Conservation (phyloP, 345 rosid genomes). For the Gossypium turneri region DNA sequence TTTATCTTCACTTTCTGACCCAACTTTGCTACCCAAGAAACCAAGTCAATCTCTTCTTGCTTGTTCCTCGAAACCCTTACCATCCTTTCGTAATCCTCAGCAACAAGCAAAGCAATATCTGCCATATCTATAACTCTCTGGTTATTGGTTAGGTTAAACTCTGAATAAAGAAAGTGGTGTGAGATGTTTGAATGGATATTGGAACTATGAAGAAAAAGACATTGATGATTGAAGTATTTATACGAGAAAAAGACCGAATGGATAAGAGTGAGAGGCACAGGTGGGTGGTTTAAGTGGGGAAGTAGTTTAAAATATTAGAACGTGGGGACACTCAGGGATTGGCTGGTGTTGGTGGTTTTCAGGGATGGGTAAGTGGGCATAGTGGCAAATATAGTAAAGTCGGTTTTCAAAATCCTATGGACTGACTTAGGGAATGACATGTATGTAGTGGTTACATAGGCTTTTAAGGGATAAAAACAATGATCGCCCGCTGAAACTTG, state of each 20-base stretch:
- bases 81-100: constrained; percentile 58
- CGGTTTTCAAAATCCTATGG: background rate
- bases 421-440: background rate
- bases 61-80: constrained; percentile 25
- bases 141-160: too few relatives aligned
- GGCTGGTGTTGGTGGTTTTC: background rate
- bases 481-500: background rate
- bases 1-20: constrained; percentile 16
- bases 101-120: constrained; percentile 60
- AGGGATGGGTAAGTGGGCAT: background rate
- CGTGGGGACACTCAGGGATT: background rate
- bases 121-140: constrained; percentile 28
- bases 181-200: background rate
- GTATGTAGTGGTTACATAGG: too few relatives aligned
- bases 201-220: background rate
- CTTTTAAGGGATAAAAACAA: background rate
- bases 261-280: constrained; percentile 20
- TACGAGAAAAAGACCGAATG: background rate
- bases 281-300: background rate
- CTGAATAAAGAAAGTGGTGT: background rate
- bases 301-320: background rate
- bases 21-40: constrained; percentile 4
- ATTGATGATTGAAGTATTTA: background rate
- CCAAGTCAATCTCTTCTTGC: background rate
- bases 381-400: too few relatives aligned